Conservation (phyloP, 805 yeast species). For the Pachysolen tannophilus region DNA sequence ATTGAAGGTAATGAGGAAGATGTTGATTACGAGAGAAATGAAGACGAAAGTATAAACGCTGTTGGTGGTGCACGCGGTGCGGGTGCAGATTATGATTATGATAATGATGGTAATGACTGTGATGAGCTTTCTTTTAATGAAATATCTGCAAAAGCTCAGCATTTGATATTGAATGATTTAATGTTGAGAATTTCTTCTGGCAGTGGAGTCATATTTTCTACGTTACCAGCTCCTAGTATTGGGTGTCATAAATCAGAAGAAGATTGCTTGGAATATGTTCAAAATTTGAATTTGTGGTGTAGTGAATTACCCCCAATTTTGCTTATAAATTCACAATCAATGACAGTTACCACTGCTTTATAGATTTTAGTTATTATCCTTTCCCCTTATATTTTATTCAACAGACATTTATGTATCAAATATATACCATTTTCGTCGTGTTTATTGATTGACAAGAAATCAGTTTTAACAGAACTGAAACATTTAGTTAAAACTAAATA, state of each 20-base stretch:
- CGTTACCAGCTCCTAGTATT: slow-evolving; percentile 80
- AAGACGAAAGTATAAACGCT: background rate
- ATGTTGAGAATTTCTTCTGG: slow-evolving; percentile 58
- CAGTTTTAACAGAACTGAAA: too few relatives aligned
- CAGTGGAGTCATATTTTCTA: slow-evolving; percentile 77
- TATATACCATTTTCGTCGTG: too few relatives aligned
- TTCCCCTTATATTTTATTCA: too few relatives aligned
- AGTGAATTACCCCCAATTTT: slow-evolving; percentile 76
- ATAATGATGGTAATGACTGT: background rate
- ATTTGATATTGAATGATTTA: slow-evolving; percentile 76
- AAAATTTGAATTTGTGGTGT: slow-evolving; percentile 73
- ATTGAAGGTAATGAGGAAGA: too few relatives aligned
- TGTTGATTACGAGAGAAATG: too few relatives aligned
- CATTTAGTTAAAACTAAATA: too few relatives aligned
- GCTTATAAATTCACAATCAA: slow-evolving; percentile 82
- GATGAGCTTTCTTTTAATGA: slow-evolving; percentile 55
- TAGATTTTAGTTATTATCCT: too few relatives aligned
- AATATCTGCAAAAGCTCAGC: slow-evolving; percentile 89
- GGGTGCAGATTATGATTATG: too few relatives aligned
- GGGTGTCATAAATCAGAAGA: slow-evolving; percentile 70
- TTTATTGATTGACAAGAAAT: too few relatives aligned
- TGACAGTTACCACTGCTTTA: slow-evolving; percentile 92
- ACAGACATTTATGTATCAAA: too few relatives aligned
- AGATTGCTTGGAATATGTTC: slow-evolving; percentile 68
- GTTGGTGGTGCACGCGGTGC: too few relatives aligned